Percentiles rank a stretch among this genome's conserved stretches.
phyloP scores from a whole-genome alignment of 2,329 filamentous ascomycete genomes.

The Rachicladosporium sp. region DNA sequence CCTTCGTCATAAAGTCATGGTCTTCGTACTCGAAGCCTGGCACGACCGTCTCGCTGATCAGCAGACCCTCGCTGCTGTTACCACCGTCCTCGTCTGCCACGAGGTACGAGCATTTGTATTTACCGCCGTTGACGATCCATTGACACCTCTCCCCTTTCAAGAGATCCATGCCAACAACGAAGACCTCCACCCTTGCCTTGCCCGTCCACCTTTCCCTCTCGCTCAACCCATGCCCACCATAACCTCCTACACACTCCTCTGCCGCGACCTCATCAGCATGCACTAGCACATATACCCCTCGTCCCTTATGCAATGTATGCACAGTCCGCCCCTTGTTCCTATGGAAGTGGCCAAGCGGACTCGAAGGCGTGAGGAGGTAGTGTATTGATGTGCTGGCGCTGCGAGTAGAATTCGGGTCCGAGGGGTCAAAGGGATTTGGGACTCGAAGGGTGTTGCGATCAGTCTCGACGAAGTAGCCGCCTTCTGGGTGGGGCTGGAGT shows the following conservation, averaged over 20 bases:
- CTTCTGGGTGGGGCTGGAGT: constrained; percentile 47
- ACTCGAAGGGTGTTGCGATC: constrained; percentile 42
- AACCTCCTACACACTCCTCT: constrained; percentile 9
- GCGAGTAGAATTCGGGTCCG: constrained; percentile 29
- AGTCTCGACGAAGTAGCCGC: constrained; percentile 53
- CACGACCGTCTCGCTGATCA: constrained; percentile 57
- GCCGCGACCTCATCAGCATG: constrained; percentile 39
- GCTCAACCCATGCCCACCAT: constrained; percentile 40
- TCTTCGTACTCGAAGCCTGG: constrained; percentile 57
- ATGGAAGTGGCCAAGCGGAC: constrained; percentile 50
- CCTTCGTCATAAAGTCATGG: constrained; percentile 50
- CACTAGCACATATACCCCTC: constrained; percentile 53
- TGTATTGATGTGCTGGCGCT: constrained; percentile 50
- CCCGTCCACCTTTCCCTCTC: constrained; percentile 30
- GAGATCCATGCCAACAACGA: constrained; percentile 49
- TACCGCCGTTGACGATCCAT: constrained; percentile 57
- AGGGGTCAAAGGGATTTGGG: constrained; percentile 40
- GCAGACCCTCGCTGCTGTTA: constrained; percentile 35
- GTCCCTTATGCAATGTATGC: constrained; percentile 52
- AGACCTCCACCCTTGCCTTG: constrained; percentile 47
- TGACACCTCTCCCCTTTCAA: constrained; percentile 48
- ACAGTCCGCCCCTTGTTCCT: constrained; percentile 50
- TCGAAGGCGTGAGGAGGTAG: constrained; percentile 48
- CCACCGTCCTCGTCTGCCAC: constrained; percentile 33
- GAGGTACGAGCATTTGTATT: constrained; percentile 54